phyloP scores from a whole-genome alignment of 1,284 basidiomycete genomes.

The Ustilago hordei region DNA sequence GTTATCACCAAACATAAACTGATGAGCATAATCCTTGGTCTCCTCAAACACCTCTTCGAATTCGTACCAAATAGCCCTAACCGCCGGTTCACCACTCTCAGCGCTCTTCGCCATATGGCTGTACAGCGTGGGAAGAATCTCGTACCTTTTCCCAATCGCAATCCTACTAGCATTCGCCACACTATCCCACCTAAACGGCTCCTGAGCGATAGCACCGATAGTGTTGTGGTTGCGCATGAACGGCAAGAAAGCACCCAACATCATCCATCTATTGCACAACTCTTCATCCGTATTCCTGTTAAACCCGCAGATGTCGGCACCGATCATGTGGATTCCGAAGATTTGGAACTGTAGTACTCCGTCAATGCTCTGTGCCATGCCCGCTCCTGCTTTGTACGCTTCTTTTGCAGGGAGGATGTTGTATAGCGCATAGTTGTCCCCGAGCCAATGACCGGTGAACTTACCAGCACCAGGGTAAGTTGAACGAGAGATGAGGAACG shows the following conservation, averaged over 20 bases:
- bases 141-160: constrained; percentile 49
- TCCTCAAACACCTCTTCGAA: constrained; percentile 48
- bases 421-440: constrained; percentile 78
- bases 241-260: constrained; percentile 47
- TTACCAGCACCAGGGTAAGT: constrained; percentile 57
- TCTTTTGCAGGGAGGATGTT: constrained; percentile 71
- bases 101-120: constrained; percentile 36
- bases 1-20: constrained; percentile 53
- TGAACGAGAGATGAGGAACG: constrained; percentile 57
- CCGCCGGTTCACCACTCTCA: constrained; percentile 39
- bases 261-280: constrained; percentile 74
- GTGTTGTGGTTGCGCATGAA: constrained; percentile 59
- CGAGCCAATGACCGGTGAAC: constrained; percentile 70
- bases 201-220: constrained; percentile 50
- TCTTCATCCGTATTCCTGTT: constrained; percentile 78
- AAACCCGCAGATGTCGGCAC: constrained; percentile 56
- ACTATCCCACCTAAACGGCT: constrained; percentile 52
- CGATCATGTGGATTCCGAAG: constrained; percentile 56
- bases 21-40: constrained; percentile 45
- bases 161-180: constrained; percentile 54
- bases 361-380: constrained; percentile 74
- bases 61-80: constrained; percentile 55
- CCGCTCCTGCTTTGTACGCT: constrained; percentile 45
- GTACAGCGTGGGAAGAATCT: constrained; percentile 51
- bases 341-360: constrained; percentile 81